Conservation (phyloP, 129 eudicot species). For the Arctium lappa region DNA sequence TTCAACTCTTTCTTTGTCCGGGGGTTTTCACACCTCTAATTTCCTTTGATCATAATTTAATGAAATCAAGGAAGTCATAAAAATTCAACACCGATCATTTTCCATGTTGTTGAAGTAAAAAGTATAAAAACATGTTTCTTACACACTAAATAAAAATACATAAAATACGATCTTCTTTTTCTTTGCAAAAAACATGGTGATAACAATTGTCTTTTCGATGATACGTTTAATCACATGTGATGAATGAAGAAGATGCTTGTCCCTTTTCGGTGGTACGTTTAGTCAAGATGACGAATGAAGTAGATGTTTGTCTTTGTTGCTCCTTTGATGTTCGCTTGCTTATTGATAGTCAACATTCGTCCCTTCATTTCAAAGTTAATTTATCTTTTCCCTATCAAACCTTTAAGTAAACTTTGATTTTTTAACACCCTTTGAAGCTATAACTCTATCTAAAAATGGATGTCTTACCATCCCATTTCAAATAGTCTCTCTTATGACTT, state of each 20-base stretch:
- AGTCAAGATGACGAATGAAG: background rate
- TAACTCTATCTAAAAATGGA: constrained; percentile 11
- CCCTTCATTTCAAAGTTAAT: constrained; percentile 7
- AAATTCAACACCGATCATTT: background rate
- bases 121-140: background rate
- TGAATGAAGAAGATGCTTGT: background rate
- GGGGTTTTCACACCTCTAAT: background rate
- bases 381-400: background rate
- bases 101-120: background rate
- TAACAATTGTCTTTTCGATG: background rate
- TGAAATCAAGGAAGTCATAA: background rate
- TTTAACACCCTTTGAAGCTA: constrained; percentile 14
- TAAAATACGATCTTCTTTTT: background rate
- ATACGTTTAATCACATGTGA: background rate
- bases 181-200: background rate
- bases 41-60: background rate
- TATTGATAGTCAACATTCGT: background rate
- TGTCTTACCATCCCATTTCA: constrained; percentile 13
- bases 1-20: too few species aligned
- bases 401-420: constrained; percentile 11
- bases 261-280: background rate
- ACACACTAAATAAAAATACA: background rate
- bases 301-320: background rate
- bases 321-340: background rate
- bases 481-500: background rate